These are phyloP conservation scores for Pyrrhoderma noxium DNA, from an alignment of 1,284 basidiomycete species.

Conservation along the genomic window DNA sequence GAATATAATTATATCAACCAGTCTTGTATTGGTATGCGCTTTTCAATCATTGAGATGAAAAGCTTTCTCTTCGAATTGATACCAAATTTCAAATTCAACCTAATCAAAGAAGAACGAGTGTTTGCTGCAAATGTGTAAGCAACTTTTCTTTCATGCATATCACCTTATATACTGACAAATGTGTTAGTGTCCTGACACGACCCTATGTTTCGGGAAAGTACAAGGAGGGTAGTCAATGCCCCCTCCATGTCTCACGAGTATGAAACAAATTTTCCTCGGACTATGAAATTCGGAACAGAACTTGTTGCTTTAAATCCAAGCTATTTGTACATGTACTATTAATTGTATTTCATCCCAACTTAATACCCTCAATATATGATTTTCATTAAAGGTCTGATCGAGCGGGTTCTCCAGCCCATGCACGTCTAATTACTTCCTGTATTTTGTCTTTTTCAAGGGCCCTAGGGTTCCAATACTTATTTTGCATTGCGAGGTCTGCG, in stretches of 20 bases:
- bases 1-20: slow-evolving; percentile 25
- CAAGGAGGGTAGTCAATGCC: slow-evolving; percentile 61
- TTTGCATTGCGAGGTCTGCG: slow-evolving; percentile 34
- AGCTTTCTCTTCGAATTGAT: slow-evolving; percentile 63
- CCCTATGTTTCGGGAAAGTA: slow-evolving; percentile 58
- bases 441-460: slow-evolving; percentile 33
- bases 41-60: slow-evolving; percentile 77
- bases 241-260: slow-evolving; percentile 42
- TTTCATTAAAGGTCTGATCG: slow-evolving; percentile 16
- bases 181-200: slow-evolving; percentile 56
- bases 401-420: slow-evolving; percentile 23
- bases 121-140: slow-evolving; percentile 66
- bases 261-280: neutral
- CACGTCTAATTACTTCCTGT: slow-evolving; percentile 22
- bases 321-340: neutral
- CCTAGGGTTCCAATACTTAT: slow-evolving; percentile 38
- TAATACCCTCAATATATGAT: neutral
- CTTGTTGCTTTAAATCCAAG: neutral
- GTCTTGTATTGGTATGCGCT: slow-evolving; percentile 74
- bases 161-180: neutral
- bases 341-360: neutral
- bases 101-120: slow-evolving; percentile 46
- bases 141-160: neutral
- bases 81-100: slow-evolving; percentile 54
- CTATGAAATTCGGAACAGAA: too few species aligned